Evolutionary conservation across 257 asterid species (phyloP), one percentile per base, ranked within the genome.

Genomic region (Avicennia marina): DNA sequence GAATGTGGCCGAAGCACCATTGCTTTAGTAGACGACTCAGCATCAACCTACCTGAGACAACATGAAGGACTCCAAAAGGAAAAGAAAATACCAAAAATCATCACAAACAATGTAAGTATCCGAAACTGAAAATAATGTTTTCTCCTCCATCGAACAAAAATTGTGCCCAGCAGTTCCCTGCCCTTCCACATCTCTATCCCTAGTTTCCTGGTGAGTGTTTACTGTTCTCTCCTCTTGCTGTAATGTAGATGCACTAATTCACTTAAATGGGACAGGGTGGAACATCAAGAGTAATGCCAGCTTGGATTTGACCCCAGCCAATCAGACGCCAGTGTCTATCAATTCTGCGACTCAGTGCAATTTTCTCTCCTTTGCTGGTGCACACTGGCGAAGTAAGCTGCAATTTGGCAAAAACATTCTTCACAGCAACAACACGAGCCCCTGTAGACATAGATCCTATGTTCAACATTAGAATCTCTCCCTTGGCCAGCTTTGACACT

Each of bases 301-400:
- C 97, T 64, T 84, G 95, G 53, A 93, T 93, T 51, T 81, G 87
- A 58, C 98, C 98, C 98, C 98, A 93, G 9, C 98, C 98, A 26
- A 93, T 93, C 47, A 93, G 87, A 61, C 98, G 97, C 98, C 97
- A 93, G 53, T 93, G 98, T 89, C 94, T 85, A 65, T 91, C 98
- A 1, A 91, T 89, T 65, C 98, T 80, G n/a, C 98, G 73, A 65
- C 98, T 91, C 32, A 91, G 78, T 0, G 98, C 98, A 31, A 88
- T 83, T 21, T 88, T 91, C 70, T 91, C 98, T 0, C 95, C 95
- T 62, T 78, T 80, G 76, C 97, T 88, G 42, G 98, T 91, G 81
- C 98, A 91, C 61, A 91, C 98, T 0, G 98, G 98, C 25, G 97
- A 85, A 0, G 98, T 91, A 29, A 91, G 84, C 59, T 91, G 98